phyloP scores from a whole-genome alignment of 192 early-diverging fungal species.

The Chytriomyces sp. region DNA sequence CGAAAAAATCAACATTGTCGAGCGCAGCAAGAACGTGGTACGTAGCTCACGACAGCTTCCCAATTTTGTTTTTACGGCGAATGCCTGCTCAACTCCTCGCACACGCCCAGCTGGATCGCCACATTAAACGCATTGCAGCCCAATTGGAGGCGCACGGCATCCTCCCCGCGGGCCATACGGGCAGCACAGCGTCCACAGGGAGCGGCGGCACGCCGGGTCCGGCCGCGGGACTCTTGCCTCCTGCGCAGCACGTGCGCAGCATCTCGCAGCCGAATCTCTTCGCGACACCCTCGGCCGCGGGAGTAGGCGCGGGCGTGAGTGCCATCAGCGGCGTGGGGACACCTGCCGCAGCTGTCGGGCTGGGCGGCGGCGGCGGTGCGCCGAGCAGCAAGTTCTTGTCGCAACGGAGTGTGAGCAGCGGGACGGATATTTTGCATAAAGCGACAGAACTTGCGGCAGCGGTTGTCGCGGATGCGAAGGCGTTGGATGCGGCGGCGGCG shows the following conservation, averaged over 20 bases:
- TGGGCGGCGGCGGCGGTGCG: background rate
- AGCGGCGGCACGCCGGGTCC: background rate
- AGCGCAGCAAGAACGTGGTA: slow-evolving; percentile 9
- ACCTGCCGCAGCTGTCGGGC: background rate
- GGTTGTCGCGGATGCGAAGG: slow-evolving; percentile 23
- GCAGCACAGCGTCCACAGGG: background rate
- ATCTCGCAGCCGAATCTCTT: background rate
- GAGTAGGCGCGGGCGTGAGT: background rate
- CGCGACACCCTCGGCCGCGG: no score
- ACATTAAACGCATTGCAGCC: slow-evolving; percentile 21
- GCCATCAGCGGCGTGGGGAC: background rate
- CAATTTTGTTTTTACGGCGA: background rate
- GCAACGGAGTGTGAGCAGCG: background rate
- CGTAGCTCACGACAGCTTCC: background rate
- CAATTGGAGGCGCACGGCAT: slow-evolving; percentile 12
- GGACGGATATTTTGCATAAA: slow-evolving; percentile 17
- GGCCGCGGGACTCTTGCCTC: background rate
- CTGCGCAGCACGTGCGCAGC: no score
- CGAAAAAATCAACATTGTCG: slow-evolving; percentile 17
- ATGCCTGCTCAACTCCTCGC: background rate
- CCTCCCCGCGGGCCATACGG: background rate
- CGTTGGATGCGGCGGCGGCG: background rate
- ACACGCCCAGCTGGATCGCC: slow-evolving; percentile 1
- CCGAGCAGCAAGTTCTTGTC: slow-evolving; percentile 2
- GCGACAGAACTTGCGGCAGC: slow-evolving; percentile 18